Percentiles rank a stretch among this genome's conserved stretches.
phyloP scores from a whole-genome alignment of 495 filamentous ascomycete genomes.

The Schizothecium vesticola region DNA sequence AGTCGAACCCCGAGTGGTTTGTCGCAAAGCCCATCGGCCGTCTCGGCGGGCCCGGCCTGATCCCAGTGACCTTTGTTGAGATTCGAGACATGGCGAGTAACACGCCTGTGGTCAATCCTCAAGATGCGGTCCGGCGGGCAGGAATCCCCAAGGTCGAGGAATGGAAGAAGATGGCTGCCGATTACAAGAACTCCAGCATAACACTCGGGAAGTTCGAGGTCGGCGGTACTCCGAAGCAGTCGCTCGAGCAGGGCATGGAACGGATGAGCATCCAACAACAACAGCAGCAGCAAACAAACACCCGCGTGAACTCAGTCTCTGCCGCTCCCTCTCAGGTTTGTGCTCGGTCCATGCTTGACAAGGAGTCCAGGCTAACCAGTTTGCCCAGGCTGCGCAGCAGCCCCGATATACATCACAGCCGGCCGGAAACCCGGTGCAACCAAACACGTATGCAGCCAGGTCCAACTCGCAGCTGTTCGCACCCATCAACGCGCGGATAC shows the following conservation, averaged over 20 bases:
- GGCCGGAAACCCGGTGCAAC: constrained; percentile 18
- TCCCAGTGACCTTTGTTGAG: constrained; percentile 96
- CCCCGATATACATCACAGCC: constrained; percentile 21
- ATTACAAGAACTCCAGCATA: constrained; percentile 99
- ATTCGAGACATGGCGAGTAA: constrained; percentile 90
- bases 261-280: constrained; percentile 63
- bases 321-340: constrained; percentile 39
- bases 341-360: background rate
- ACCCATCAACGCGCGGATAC: constrained; percentile 72
- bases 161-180: constrained; percentile 99
- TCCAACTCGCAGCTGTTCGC: constrained; percentile 43
- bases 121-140: constrained; percentile 80
- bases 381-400: constrained; percentile 10
- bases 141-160: constrained; percentile 97
- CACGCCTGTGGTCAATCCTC: constrained; percentile 71
- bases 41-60: constrained; percentile 87
- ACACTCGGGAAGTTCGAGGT: constrained; percentile 84
- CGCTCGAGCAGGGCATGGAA: constrained; percentile 66
- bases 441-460: constrained; percentile 33
- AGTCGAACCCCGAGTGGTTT: constrained; percentile 99
- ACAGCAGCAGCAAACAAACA: background rate
- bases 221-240: constrained; percentile 39
- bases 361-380: background rate
- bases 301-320: background rate
- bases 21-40: constrained; percentile 97